phyloP scores from a whole-genome alignment of 805 yeast genomes.

The Torulaspora indica region DNA sequence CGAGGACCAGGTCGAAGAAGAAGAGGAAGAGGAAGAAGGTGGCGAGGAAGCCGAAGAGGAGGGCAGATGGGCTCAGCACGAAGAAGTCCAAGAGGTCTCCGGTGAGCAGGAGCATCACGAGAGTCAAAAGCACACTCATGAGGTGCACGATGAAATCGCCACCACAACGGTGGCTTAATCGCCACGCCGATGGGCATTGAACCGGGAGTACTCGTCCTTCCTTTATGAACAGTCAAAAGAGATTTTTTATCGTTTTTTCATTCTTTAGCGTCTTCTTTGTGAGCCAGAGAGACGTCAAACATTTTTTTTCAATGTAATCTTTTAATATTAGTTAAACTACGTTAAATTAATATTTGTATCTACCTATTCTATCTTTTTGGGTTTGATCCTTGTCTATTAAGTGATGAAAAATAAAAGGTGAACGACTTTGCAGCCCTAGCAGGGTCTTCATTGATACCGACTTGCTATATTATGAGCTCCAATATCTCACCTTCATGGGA shows the following conservation, averaged over 20 bases:
- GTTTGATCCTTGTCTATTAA: background rate
- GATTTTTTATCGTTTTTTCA: background rate
- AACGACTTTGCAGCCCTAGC: background rate
- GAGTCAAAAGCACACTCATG: conserved; percentile 6
- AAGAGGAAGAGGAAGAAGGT: conserved; percentile 20
- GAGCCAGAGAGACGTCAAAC: background rate
- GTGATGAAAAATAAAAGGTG: background rate
- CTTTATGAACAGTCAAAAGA: conserved; percentile 1
- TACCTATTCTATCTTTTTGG: background rate
- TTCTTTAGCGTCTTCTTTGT: background rate
- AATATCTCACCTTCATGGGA: conserved; percentile 9
- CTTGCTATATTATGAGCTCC: conserved; percentile 1
- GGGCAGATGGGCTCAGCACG: conserved; percentile 8
- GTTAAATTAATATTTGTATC: conserved; percentile 9
- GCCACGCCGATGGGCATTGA: background rate
- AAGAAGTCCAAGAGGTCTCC: conserved; percentile 6
- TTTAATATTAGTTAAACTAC: conserved; percentile 7
- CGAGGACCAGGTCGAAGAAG: conserved; percentile 43
- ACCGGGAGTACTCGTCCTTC: background rate
- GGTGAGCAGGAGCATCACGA: conserved; percentile 6
- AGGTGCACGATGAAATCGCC: conserved; percentile 7
- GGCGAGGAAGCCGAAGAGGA: conserved; percentile 17
- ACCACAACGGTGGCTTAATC: conserved; percentile 6
- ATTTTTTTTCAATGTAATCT: conserved; percentile 2
- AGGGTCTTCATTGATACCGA: background rate